A percentile compares a stretch with the other conserved stretches of the same genome.
These are phyloP conservation scores for Cryptococcus deneoformans DNA, from an alignment of 1,284 basidiomycete genomes.

Conservation along the genomic window DNA sequence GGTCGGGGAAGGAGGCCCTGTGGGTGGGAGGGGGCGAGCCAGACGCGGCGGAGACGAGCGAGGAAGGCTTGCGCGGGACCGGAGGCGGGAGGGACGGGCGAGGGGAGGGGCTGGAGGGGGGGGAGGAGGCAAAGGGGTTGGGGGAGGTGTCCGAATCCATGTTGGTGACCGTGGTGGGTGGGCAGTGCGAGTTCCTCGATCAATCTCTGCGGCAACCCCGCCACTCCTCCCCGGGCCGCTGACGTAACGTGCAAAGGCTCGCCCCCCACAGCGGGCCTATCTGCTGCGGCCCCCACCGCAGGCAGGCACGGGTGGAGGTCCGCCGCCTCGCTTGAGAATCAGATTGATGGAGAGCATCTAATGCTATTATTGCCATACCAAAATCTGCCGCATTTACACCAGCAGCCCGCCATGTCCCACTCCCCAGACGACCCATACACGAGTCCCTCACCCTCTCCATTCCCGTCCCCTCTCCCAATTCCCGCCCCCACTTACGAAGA, in stretches of 20 bases:
- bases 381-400: too few relatives aligned
- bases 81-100: conserved; percentile 9
- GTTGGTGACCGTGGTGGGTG: neutral
- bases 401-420: conserved; percentile 3
- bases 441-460: neutral
- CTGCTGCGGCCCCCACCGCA: too few relatives aligned
- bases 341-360: too few relatives aligned
- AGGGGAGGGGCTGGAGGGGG: conserved; percentile 6
- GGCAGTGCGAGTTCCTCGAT: too few relatives aligned
- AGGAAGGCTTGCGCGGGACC: conserved; percentile 18
- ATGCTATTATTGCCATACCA: too few relatives aligned
- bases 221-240: too few relatives aligned
- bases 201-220: too few relatives aligned
- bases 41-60: conserved; percentile 34
- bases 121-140: conserved; percentile 16
- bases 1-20: conserved; percentile 46
- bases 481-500: neutral
- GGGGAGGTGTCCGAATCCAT: conserved; percentile 14
- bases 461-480: conserved; percentile 12
- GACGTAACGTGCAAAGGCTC: too few relatives aligned
- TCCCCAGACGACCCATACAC: neutral
- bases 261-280: too few relatives aligned
- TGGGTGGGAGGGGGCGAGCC: conserved; percentile 46
- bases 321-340: too few relatives aligned
- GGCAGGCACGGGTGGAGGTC: too few relatives aligned